Conservation (phyloP, 2,329 filamentous ascomycete genomes). For the Aschersonia sp. region DNA sequence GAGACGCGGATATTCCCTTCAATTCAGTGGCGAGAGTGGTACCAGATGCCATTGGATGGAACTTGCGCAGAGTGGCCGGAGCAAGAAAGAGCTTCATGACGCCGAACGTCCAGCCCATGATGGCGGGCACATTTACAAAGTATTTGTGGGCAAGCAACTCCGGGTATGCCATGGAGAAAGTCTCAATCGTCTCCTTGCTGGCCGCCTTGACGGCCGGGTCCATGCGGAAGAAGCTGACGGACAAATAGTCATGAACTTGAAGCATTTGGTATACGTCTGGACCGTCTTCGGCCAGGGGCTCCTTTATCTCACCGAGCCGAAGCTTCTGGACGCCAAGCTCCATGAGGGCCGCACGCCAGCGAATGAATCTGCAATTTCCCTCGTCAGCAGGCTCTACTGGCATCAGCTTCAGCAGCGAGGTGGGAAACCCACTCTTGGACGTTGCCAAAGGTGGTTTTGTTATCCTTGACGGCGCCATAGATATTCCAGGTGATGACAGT, state of each 20-base stretch:
- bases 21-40: constrained; percentile 49
- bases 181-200: constrained; percentile 65
- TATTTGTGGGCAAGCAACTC: constrained; percentile 79
- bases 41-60: constrained; percentile 65
- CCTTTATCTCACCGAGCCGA: constrained; percentile 51
- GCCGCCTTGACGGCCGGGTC: constrained; percentile 63
- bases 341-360: constrained; percentile 85
- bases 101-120: constrained; percentile 81
- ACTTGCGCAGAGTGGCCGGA: constrained; percentile 62
- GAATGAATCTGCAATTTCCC: constrained; percentile 51
- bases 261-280: constrained; percentile 80
- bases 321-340: constrained; percentile 69
- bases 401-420: background rate
- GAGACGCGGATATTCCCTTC: constrained; percentile 40
- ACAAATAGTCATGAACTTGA: constrained; percentile 88
- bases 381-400: background rate
- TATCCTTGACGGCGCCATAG: constrained; percentile 75
- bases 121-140: constrained; percentile 82
- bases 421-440: constrained; percentile 52
- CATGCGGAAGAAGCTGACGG: constrained; percentile 74
- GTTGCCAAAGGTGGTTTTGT: constrained; percentile 72
- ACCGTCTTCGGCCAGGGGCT: constrained; percentile 57
- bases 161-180: constrained; percentile 73
- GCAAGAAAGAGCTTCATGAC: constrained; percentile 65
- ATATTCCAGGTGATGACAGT: constrained; percentile 79